Conservation (phyloP, 1,284 basidiomycete genomes). For the Xerocomus subilludens region DNA sequence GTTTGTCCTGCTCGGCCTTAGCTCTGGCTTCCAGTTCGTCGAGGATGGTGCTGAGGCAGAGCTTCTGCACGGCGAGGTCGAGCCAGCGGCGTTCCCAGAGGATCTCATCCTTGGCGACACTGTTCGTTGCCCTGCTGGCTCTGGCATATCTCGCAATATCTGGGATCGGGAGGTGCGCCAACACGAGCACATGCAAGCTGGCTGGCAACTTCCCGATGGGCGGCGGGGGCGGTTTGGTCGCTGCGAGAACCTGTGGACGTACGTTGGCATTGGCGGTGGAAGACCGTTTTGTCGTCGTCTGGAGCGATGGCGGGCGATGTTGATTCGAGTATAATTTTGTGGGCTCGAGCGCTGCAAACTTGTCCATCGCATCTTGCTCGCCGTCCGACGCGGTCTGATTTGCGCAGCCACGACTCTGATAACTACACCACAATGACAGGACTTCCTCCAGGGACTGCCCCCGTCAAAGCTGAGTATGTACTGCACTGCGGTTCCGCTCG, state of each 20-base stretch:
- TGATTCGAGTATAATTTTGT: conserved; percentile 67
- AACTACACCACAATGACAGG: conserved; percentile 29
- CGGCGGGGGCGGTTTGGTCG: conserved; percentile 42
- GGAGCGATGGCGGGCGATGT: conserved; percentile 17
- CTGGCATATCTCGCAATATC: conserved; percentile 82
- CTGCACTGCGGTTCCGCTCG: not conserved
- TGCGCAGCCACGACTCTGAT: conserved; percentile 34
- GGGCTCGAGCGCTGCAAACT: conserved; percentile 80
- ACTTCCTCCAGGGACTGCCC: conserved; percentile 68
- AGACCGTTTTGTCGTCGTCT: conserved; percentile 31
- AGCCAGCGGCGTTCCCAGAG: conserved; percentile 81
- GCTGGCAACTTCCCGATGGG: conserved; percentile 80
- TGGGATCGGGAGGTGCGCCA: conserved; percentile 78
- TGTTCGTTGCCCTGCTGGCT: conserved; percentile 71
- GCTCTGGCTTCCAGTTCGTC: conserved; percentile 67
- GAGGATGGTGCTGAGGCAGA: conserved; percentile 62
- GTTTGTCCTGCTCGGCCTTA: conserved; percentile 36
- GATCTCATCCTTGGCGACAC: conserved; percentile 74
- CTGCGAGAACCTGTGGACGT: conserved; percentile 47
- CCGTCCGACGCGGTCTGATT: conserved; percentile 13
- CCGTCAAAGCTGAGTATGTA: conserved; percentile 79
- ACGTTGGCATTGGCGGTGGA: conserved; percentile 31
- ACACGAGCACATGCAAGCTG: conserved; percentile 78
- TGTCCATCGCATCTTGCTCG: conserved; percentile 68
- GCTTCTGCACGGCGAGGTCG: conserved; percentile 62